Percentiles rank a stretch among this genome's conserved stretches.
phyloP scores from a whole-genome alignment of 2,329 filamentous ascomycete genomes.

The Beauveria asiatica region DNA sequence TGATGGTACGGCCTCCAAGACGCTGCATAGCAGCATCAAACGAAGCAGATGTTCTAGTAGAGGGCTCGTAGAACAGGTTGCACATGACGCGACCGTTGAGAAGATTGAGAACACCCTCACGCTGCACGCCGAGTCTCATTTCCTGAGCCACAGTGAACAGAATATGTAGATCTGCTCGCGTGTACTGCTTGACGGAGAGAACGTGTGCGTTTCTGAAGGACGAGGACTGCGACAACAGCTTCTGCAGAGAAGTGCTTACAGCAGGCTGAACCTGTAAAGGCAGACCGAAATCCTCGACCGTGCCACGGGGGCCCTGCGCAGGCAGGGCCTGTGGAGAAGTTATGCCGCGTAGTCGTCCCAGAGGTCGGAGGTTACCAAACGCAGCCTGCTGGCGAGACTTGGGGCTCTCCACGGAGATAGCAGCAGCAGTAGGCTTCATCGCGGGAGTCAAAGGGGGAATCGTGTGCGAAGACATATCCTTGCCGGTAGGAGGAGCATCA shows the following conservation, averaged over 20 bases:
- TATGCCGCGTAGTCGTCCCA: slow-evolving; percentile 23
- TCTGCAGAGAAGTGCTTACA: slow-evolving; percentile 53
- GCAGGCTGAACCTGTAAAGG: slow-evolving; percentile 41
- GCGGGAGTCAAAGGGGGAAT: slow-evolving; percentile 48
- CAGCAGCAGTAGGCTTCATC: slow-evolving; percentile 40
- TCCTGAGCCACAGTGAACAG: slow-evolving; percentile 96
- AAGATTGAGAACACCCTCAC: slow-evolving; percentile 79
- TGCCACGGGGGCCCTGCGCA: slow-evolving; percentile 15
- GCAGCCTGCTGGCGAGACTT: slow-evolving; percentile 24
- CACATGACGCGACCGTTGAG: slow-evolving; percentile 80
- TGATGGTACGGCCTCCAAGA: slow-evolving; percentile 78
- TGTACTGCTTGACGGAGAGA: slow-evolving; percentile 86
- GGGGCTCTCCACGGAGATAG: slow-evolving; percentile 29
- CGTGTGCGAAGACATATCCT: slow-evolving; percentile 67
- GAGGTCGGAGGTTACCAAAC: slow-evolving; percentile 22
- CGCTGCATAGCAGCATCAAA: slow-evolving; percentile 99
- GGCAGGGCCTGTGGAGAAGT: slow-evolving; percentile 19
- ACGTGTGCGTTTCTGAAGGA: slow-evolving; percentile 87
- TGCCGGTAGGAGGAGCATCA: slow-evolving; percentile 49
- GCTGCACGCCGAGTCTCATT: slow-evolving; percentile 91
- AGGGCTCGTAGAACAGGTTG: slow-evolving; percentile 96
- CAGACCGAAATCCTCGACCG: slow-evolving; percentile 38
- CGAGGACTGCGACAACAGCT: slow-evolving; percentile 65
- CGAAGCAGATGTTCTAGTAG: slow-evolving; percentile 87
- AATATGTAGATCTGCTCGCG: slow-evolving; percentile 76